phyloP scores from a whole-genome alignment of 352 stramenopile species.

The Phytophthora aleatoria region DNA sequence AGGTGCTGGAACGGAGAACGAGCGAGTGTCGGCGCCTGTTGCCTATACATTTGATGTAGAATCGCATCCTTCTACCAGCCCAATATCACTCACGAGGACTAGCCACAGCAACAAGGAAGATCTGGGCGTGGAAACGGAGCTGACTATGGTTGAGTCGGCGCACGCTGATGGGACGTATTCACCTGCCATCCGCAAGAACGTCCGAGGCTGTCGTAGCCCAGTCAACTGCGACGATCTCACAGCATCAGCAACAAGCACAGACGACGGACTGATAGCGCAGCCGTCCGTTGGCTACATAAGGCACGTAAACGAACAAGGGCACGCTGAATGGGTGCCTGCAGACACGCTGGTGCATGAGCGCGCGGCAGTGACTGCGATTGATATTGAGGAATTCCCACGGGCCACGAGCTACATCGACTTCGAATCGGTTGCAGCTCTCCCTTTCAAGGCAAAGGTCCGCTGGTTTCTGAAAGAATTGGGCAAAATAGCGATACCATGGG shows the following conservation, averaged over 20 bases:
- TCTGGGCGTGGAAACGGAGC: conserved; percentile 67
- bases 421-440: conserved; percentile 69
- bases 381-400: conserved; percentile 74
- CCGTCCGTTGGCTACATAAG: conserved; percentile 78
- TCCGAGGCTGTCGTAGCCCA: conserved; percentile 31
- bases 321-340: conserved; percentile 74
- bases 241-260: conserved; percentile 12
- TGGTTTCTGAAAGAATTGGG: conserved; percentile 82
- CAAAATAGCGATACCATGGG: conserved; percentile 77
- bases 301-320: conserved; percentile 68
- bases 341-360: conserved; percentile 64
- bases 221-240: conserved; percentile 13
- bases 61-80: conserved; percentile 8
- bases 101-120: conserved; percentile 28
- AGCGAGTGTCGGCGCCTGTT: conserved; percentile 30
- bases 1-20: conserved; percentile 14
- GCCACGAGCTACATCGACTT: conserved; percentile 80
- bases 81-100: conserved; percentile 7
- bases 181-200: conserved; percentile 56
- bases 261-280: conserved; percentile 59
- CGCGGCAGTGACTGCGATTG: conserved; percentile 55
- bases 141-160: conserved; percentile 57
- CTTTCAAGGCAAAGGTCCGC: conserved; percentile 74
- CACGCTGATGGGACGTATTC: conserved; percentile 47
- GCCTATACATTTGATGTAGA: conserved; percentile 22